Conservation (phyloP, 495 filamentous ascomycete species). For the Darksidea phi region DNA sequence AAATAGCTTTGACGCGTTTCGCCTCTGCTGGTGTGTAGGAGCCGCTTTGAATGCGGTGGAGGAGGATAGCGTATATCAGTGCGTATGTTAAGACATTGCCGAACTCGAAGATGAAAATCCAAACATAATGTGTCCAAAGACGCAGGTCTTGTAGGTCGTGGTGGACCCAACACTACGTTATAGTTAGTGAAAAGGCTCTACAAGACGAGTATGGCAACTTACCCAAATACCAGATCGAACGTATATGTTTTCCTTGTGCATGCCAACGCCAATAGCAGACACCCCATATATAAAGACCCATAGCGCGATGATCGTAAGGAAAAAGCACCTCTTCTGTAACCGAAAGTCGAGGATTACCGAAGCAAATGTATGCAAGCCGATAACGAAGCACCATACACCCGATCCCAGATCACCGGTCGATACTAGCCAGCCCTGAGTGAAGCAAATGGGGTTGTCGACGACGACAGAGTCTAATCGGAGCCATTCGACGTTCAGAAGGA, state of each 20-base stretch:
- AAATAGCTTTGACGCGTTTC: constrained; percentile 24
- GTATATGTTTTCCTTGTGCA: constrained; percentile 25
- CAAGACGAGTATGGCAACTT: background rate
- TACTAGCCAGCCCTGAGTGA: constrained; percentile 69
- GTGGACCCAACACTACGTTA: constrained; percentile 33
- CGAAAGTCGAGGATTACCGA: constrained; percentile 38
- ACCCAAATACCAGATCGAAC: constrained; percentile 34
- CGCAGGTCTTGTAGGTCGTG: constrained; percentile 44
- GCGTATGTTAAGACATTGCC: constrained; percentile 66
- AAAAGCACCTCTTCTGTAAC: constrained; percentile 23
- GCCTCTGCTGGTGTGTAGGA: constrained; percentile 26
- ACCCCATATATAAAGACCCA: constrained; percentile 32
- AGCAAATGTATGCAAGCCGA: constrained; percentile 59
- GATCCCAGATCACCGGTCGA: constrained; percentile 67
- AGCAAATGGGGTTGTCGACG: constrained; percentile 56
- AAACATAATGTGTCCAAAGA: constrained; percentile 74
- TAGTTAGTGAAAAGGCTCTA: background rate
- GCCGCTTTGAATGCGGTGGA: constrained; percentile 29
- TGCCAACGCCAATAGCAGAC: constrained; percentile 11
- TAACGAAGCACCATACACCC: constrained; percentile 61
- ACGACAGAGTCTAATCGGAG: constrained; percentile 57
- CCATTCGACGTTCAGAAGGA: constrained; percentile 66
- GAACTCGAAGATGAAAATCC: constrained; percentile 71
- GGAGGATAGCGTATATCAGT: constrained; percentile 55
- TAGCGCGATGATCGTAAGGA: constrained; percentile 10